Conservation (phyloP, 176 grass and related monocot species). For the Secale cereale region DNA sequence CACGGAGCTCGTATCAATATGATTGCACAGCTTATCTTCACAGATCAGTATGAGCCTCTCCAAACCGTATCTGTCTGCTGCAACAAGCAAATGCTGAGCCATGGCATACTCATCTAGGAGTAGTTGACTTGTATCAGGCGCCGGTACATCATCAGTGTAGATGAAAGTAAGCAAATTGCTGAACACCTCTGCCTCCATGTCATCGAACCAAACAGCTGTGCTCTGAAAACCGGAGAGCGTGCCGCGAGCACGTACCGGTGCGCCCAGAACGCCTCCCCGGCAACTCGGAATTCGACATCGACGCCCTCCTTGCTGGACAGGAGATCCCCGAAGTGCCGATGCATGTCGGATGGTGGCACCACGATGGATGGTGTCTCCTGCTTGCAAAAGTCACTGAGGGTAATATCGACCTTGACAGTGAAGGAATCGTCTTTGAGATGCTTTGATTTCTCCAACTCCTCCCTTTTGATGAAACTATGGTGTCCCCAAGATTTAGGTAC, state of each 20-base stretch:
- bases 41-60: conserved; percentile 43
- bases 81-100: conserved; percentile 26
- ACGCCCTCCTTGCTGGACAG: not conserved
- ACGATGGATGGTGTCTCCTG: not conserved
- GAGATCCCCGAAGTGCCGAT: conserved; percentile 31
- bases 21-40: no score
- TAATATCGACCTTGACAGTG: not conserved
- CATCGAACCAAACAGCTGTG: conserved; percentile 21
- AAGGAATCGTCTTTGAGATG: conserved; percentile 17
- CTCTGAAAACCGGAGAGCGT: conserved; percentile 44
- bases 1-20: conserved; percentile 3
- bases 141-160: not conserved
- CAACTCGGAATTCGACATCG: conserved; percentile 41
- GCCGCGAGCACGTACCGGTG: conserved; percentile 43
- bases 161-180: not conserved
- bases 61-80: conserved; percentile 41
- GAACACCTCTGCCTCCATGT: conserved; percentile 41
- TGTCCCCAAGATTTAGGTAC: not conserved
- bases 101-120: not conserved
- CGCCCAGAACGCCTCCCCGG: conserved; percentile 21
- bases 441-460: not conserved
- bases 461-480: rapidly evolving
- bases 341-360: conserved; percentile 23
- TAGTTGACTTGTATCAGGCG: not conserved
- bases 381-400: not conserved